A percentile compares a stretch with the other conserved stretches of the same genome.
These are phyloP conservation scores for Castanea crenata DNA, from an alignment of 306 rosid genomes.

Conservation along the genomic window DNA sequence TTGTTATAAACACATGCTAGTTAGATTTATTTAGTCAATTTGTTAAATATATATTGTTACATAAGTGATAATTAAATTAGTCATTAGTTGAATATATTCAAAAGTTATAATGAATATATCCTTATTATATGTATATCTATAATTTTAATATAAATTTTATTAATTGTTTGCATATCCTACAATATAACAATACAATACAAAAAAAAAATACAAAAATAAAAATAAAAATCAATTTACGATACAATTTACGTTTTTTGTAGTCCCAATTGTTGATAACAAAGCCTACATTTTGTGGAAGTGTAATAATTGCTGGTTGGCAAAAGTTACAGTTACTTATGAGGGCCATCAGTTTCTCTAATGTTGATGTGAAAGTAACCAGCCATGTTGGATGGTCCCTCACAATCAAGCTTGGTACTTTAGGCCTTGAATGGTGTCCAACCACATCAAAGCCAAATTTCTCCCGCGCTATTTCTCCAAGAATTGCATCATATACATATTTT, in stretches of 20 bases:
- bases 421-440: slow-evolving; percentile 88
- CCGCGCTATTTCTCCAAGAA: slow-evolving; percentile 82
- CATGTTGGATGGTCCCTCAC: slow-evolving; percentile 71
- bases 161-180: no score
- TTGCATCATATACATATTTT: slow-evolving; percentile 30
- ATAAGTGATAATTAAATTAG: no score
- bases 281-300: slow-evolving; percentile 17
- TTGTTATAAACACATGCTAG: no score
- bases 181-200: no score
- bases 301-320: slow-evolving; percentile 13
- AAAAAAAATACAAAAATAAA: no score
- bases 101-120: no score
- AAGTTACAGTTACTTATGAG: slow-evolving; percentile 26
- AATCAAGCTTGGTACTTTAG: slow-evolving; percentile 78
- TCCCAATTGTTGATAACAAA: slow-evolving; percentile 9
- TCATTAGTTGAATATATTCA: no score
- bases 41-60: no score
- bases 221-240: no score
- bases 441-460: slow-evolving; percentile 84
- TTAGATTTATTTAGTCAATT: no score
- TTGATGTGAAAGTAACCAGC: slow-evolving; percentile 68
- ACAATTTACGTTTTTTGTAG: rapidly evolving
- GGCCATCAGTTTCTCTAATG: slow-evolving; percentile 44
- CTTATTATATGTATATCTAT: no score
- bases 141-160: no score